Percentiles rank a stretch among this genome's conserved stretches.
These are phyloP conservation scores for Ascochyta lentis DNA, from an alignment of 2,329 filamentous ascomycete genomes.

Conservation along the genomic window DNA sequence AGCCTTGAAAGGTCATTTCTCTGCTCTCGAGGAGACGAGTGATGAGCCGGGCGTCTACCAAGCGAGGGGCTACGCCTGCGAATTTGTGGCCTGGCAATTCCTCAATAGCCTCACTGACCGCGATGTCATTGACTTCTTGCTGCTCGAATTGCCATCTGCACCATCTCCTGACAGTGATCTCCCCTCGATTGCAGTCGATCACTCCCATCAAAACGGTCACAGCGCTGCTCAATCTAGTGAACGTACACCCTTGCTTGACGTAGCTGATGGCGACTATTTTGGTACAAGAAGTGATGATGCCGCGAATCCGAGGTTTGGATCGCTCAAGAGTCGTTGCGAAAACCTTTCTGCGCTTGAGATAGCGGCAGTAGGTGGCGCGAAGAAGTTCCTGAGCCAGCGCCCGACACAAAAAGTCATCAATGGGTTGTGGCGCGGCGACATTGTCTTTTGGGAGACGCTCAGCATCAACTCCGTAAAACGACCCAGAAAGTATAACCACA, in stretches of 20 bases:
- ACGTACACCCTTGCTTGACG: constrained; percentile 35
- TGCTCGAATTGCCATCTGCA: constrained; percentile 70
- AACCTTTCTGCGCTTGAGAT: constrained; percentile 88
- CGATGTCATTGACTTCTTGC: constrained; percentile 75
- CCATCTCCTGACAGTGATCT: constrained; percentile 23
- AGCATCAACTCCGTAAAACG: constrained; percentile 75
- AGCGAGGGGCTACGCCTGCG: constrained; percentile 74
- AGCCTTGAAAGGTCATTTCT: constrained; percentile 77
- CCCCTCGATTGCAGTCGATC: constrained; percentile 11
- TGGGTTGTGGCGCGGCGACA: constrained; percentile 81
- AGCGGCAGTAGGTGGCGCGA: constrained; percentile 79
- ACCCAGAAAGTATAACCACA: constrained; percentile 75
- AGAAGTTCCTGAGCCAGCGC: constrained; percentile 81
- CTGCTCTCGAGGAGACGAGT: constrained; percentile 62
- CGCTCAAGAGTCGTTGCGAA: constrained; percentile 75
- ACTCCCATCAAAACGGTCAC: constrained; percentile 21
- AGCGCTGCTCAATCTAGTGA: constrained; percentile 24
- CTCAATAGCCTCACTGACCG: constrained; percentile 73
- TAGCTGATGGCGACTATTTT: constrained; percentile 32
- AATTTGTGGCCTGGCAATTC: constrained; percentile 83
- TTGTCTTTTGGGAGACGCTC: constrained; percentile 86
- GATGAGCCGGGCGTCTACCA: constrained; percentile 70
- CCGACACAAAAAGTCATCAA: constrained; percentile 84
- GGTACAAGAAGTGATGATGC: constrained; percentile 29
- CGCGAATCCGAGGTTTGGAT: constrained; percentile 56